Base-by-base conservation (phyloP, 2,329 filamentous ascomycete species). In the Elsinoe arachidis region DNA sequence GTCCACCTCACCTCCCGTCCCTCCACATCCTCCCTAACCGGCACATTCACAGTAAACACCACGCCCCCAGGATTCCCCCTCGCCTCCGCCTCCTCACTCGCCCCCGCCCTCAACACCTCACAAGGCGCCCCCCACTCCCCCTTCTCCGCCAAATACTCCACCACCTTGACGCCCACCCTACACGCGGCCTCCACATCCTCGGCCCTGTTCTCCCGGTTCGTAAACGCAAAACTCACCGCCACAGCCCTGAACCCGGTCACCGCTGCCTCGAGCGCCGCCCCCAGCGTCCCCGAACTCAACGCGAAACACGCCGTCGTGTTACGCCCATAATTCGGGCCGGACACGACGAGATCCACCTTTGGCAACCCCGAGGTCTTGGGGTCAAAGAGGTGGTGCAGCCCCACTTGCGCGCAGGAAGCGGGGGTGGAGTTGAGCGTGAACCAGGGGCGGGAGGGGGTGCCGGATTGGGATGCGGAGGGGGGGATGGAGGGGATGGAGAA, bases 21-120 rank as follows among this genome's bases (percentile, higher is more conserved):
- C 93, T 99, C 69, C 93, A 99, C 70, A 91, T 99, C 49, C 97
- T 97, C 73, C 88, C 90, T 56, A 91, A 99, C 72, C 95, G 90
- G 7, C 90, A 99, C 69, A 91, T 99, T 61, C 7, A 56, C 54
- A 47, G 5, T 56, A 26, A 44, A 56, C 38, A 56, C 54, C 38
- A 56, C 54, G 2, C 38, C 54, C 5, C 37, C 54, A 1, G 19
- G 11, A 19, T 56, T 56, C 11, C 30, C 54, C 38, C 26, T 33
- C 44, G 38, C 34, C 33, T 58, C 85, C 0, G 96, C 81, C 5
- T 83, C 85, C 59, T 88, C 85, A 3, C 92, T 78, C 11, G 96
- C 76, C 26, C 91, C 90, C 9, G 96, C 86, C 68, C 96, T 96
- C 64, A 96, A 83, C 49, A 95, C 96, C 19, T 96, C 73, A 67